Evolutionary conservation across 1,139 yeast genomes (phyloP), one percentile per base, ranked within the genome.

Genomic region (Taphrina communis): DNA sequence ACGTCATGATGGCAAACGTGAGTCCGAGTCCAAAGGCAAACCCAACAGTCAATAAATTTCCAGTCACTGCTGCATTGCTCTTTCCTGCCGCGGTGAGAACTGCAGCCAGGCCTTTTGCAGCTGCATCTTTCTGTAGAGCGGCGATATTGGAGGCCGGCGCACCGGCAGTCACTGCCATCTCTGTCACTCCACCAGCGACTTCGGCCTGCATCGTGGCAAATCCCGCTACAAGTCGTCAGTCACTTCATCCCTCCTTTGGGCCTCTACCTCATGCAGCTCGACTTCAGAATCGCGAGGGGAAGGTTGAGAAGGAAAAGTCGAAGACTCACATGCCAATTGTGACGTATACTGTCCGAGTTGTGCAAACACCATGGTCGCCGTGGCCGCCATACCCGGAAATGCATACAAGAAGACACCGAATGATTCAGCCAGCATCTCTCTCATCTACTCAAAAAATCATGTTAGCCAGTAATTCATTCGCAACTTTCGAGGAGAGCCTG

Each of bases 1-100:
- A 57, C n/a, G n/a, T 36, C n/a, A 60, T 48, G 56, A 60, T 36
- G 21, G 65, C 65, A 48, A 48, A 48, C 14, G 65, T 31, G 11
- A 60, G 19, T 0, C 56, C 55, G 31, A 60, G 53, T 14, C 41
- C 65, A 35, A 60, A 60, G 19, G 55, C 38, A n/a, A 60, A 25
- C 6, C 65, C 65, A 31, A 60, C 39, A 8, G 55, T 25, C 39
- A 60, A 19, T 35, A 60, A 31, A n/a, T 21, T 44, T 41, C 65
- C 61, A 4, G 21, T 36, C 2, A 21, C 35, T 1, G 58, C 58
- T 14, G 58, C 58, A 17, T 53, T 53, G 11, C 42, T 38, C 21
- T 36, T 38, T 6, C 42, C 36, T 1, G 58, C 58, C 12, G 58
- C 58, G 1, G 58, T 42, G 4, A 53, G 41, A 19, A 53, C 42